A percentile compares a stretch with the other conserved stretches of the same genome.
Conservation (phyloP, 192 early-diverging fungal genomes). For the Coemansia sp. region DNA sequence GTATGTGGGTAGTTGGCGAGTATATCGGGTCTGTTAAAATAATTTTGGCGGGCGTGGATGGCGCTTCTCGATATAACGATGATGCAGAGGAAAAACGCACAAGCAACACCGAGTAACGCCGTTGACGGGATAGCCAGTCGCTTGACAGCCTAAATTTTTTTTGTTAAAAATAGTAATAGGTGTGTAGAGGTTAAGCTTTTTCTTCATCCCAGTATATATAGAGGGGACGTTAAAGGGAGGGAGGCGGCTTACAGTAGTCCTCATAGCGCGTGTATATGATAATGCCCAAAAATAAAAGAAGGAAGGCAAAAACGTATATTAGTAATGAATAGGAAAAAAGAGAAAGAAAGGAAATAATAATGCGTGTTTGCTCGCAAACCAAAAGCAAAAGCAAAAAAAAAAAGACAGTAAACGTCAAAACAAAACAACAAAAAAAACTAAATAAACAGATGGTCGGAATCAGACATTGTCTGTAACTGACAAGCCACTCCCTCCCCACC, state of each 20-base stretch:
- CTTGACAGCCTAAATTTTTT: conserved; percentile 42
- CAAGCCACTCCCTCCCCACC: neutral
- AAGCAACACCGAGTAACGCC: conserved; percentile 18
- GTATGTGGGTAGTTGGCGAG: neutral
- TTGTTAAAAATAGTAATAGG: no score
- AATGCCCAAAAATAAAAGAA: neutral
- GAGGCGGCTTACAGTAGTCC: conserved; percentile 5
- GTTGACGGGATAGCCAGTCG: conserved; percentile 38
- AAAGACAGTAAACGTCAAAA: neutral
- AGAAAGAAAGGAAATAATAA: no score
- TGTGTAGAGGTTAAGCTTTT: no score
- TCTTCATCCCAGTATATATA: no score
- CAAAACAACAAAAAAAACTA: neutral
- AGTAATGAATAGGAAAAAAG: no score
- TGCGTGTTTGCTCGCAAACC: conserved; percentile 8
- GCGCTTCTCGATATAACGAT: conserved; percentile 15
- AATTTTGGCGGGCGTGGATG: neutral
- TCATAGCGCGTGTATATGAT: conserved; percentile 4
- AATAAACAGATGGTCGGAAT: no score
- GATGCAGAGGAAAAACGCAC: conserved; percentile 28
- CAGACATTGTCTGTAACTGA: no score
- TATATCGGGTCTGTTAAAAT: neutral
- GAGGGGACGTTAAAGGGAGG: no score
- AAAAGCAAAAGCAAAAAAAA: conserved; percentile 7
- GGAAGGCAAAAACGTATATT: neutral